Evolutionary conservation across 176 grass and related monocot genomes (phyloP).

Genomic region (Cenchrus fungigraminus): DNA sequence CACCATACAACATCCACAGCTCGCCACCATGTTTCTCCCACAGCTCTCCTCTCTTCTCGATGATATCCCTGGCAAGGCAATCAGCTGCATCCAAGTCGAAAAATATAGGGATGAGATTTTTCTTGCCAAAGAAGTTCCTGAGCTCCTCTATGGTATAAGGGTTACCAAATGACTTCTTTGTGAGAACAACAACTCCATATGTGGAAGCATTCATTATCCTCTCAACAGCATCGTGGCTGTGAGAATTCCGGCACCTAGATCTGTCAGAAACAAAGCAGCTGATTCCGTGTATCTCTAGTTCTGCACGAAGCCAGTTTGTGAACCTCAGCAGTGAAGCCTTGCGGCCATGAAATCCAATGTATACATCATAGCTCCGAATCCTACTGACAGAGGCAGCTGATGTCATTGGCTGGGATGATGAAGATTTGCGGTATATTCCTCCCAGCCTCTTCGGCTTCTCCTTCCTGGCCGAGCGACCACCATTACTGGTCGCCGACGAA

Average conservation of each 20-base stretch:
- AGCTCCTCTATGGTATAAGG: constrained; percentile 94
- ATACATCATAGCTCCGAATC: constrained; percentile 77
- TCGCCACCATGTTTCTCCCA: constrained; percentile 99
- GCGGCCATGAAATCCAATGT: constrained; percentile 91
- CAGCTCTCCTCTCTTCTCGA: constrained; percentile 91
- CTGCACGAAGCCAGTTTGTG: constrained; percentile 88
- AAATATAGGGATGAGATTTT: constrained; percentile 87
- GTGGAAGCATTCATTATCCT: constrained; percentile 91
- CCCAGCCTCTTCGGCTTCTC: constrained; percentile 64
- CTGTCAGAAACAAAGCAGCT: constrained; percentile 91
- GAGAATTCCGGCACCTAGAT: constrained; percentile 77
- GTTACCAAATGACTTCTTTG: constrained; percentile 92
- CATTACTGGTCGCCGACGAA: constrained; percentile 59
- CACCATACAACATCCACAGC: constrained; percentile 96
- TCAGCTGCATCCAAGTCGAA: constrained; percentile 79
- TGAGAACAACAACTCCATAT: constrained; percentile 90
- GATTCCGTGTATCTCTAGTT: constrained; percentile 93
- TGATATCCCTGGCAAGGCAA: constrained; percentile 97
- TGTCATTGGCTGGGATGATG: constrained; percentile 47
- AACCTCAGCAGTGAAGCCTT: constrained; percentile 88
- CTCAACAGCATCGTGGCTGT: constrained; percentile 72
- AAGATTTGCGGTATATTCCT: constrained; percentile 50
- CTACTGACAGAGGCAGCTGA: constrained; percentile 63
- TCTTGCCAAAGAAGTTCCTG: constrained; percentile 76
- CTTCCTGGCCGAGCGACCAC: constrained; percentile 32